Base-by-base conservation (phyloP, 352 stramenopile species). In the Globisporangium spiculum region DNA sequence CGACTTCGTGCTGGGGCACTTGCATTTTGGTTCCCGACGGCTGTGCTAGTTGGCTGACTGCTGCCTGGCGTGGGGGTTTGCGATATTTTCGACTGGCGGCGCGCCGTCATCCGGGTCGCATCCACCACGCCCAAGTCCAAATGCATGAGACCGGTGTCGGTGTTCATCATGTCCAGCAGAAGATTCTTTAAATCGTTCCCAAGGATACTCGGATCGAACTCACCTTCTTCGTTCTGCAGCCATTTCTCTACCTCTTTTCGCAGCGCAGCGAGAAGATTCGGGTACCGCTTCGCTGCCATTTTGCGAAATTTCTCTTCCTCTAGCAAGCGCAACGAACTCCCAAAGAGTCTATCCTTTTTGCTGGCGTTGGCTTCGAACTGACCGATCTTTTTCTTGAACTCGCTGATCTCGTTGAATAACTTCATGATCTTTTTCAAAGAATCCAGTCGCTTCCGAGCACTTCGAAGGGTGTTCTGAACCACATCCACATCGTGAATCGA, bases 361-460 rank as follows among this genome's bases (percentile, higher is more conserved):
- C 78, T 93, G 3, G 89, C 85, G n/a, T 75, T 81, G 2, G 75
- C 71, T 60, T 91, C 78, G 52, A 96, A 96, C 50, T 90, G 76
- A 0, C 61, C 76, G n/a, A 95, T 93, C 59, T 92, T 87, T 26
- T 83, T 76, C 63, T 93, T 83, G 61, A 92, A 91, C 34, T 83
- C 80, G 52, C 73, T 84, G 32, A 93, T 88, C 60, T 84, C 77
- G 63, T 75, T 85, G 69, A 81, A 92, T 14, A 88, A 75, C 38
- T 81, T 80, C 83, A 90, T 94, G 69, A 96, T 94, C 60, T 86
- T 93, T 24, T 89, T 72, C 27, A 96, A 64, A 10, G 89, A 96
- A 8, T 77, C 52, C n/a, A 95, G 63, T 22, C 86, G 77, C 18
- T 78, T 85, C 54, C 88, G 72, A 3, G 89, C 81, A 24, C 79